phyloP scores from a whole-genome alignment of 495 filamentous ascomycete species.

The Daldinia bambusicola region DNA sequence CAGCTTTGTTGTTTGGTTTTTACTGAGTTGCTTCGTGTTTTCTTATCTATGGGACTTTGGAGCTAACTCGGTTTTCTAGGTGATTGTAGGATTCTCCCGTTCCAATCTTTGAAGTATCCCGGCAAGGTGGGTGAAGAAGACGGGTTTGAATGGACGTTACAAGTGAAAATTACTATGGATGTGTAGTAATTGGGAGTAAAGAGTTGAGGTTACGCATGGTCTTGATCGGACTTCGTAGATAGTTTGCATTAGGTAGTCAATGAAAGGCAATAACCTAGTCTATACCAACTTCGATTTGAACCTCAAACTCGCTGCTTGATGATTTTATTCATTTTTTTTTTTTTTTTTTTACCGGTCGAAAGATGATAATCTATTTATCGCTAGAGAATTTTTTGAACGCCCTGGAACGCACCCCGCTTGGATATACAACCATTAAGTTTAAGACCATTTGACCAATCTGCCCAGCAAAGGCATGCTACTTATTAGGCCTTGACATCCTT shows the following conservation, averaged over 20 bases:
- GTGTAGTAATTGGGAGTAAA: not conserved
- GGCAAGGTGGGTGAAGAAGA: not conserved
- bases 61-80: not conserved
- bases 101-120: not conserved
- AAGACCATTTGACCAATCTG: slow-evolving; percentile 11
- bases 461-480: not conserved
- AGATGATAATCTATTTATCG: slow-evolving; percentile 27
- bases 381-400: slow-evolving; percentile 31
- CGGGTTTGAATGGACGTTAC: not conserved
- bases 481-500: slow-evolving; percentile 50
- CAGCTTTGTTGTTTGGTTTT: slow-evolving; percentile 26
- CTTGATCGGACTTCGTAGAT: not conserved
- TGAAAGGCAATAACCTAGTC: slow-evolving; percentile 21
- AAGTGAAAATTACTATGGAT: slow-evolving; percentile 14
- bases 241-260: slow-evolving; percentile 31
- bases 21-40: slow-evolving; percentile 5
- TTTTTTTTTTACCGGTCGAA: slow-evolving; percentile 23
- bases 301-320: slow-evolving; percentile 37
- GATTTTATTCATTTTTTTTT: slow-evolving; percentile 8
- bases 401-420: slow-evolving; percentile 1
- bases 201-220: not conserved
- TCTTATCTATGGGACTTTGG: not conserved
- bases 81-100: not conserved
- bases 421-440: slow-evolving; percentile 24
- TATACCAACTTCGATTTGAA: slow-evolving; percentile 28